Base-by-base conservation (phyloP, 2,329 filamentous ascomycete species). In the Teratosphaeria pseudoeucalypti region DNA sequence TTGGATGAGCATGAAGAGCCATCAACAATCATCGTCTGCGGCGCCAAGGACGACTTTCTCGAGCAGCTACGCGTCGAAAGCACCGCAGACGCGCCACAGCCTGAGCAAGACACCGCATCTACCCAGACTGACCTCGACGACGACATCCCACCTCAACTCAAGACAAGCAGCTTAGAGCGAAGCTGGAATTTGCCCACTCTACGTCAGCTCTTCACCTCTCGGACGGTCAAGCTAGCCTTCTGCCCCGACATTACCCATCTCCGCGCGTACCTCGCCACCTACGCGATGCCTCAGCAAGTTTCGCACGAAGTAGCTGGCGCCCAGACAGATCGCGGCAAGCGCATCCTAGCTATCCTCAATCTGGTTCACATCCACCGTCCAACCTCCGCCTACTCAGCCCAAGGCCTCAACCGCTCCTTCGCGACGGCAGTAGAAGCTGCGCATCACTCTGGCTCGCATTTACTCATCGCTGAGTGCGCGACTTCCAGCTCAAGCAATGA, bases 161-260 rank as follows among this genome's bases (percentile, higher is more conserved):
- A n/a, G n/a, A 19, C 43, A 12, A 49, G 43, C 43, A 14, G 53
- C 19, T 23, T 2, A 14, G 4, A 29, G 10, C 26, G 29, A 16
- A 34, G n/a, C 16, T 23, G 27, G 53, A 54, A 14, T 2, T 12
- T 39, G 23, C 82, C 85, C 32, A 85, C 88, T 0, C 82, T 96
- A 14, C 81, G 85, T 58, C 82, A 89, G 63, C 78, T 92, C 32
- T 82, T 86, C 54, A 80, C 82, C 3, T 86, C 89, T 7, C 82
- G 84, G 34, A 84, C 86, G 66, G 81, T 95, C 63, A 83, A 82
- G 58, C 73, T 92, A 9, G 76, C 83, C 39, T 96, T 95, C 74
- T 82, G 85, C 58, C 85, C 89, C 0, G 90, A 87, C 2, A 81
- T 94, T 58, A 85, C 88, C 26, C 85, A 89, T 71, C 81, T 96